These are phyloP conservation scores for Penicillium lividum DNA, from an alignment of 495 filamentous ascomycete genomes.

Conservation along the genomic window DNA sequence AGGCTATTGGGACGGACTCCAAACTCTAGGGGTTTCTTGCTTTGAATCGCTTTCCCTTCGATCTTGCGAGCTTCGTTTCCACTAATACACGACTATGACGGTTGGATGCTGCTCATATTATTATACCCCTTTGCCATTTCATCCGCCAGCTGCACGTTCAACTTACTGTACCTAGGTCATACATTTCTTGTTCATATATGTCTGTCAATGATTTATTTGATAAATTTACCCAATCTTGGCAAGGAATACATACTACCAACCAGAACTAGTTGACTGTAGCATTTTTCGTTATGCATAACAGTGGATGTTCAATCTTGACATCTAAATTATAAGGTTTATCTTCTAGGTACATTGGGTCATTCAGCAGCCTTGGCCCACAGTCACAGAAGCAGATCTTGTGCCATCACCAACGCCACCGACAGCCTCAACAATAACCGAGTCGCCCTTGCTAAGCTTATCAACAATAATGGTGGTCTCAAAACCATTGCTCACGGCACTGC, in stretches of 20 bases:
- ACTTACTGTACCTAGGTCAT: neutral
- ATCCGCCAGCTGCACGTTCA: neutral
- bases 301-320: neutral
- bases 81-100: neutral
- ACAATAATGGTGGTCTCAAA: slow-evolving; percentile 19
- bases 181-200: neutral
- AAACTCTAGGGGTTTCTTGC: slow-evolving; percentile 30
- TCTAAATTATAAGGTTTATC: neutral
- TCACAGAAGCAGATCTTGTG: slow-evolving; percentile 11
- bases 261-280: too few relatives aligned
- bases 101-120: neutral
- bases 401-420: slow-evolving; percentile 22
- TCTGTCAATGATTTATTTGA: neutral
- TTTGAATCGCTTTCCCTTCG: neutral
- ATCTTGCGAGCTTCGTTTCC: neutral
- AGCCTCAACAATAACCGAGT: slow-evolving; percentile 19
- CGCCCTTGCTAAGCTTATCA: slow-evolving; percentile 8
- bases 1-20: slow-evolving; percentile 36
- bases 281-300: too few relatives aligned
- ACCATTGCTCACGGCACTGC: slow-evolving; percentile 11
- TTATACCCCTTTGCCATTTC: neutral
- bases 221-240: neutral
- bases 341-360: neutral
- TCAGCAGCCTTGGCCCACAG: slow-evolving; percentile 18
- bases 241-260: neutral